Base-by-base conservation (phyloP, 2,329 filamentous ascomycete genomes). In the Teratosphaeria nubilosa region DNA sequence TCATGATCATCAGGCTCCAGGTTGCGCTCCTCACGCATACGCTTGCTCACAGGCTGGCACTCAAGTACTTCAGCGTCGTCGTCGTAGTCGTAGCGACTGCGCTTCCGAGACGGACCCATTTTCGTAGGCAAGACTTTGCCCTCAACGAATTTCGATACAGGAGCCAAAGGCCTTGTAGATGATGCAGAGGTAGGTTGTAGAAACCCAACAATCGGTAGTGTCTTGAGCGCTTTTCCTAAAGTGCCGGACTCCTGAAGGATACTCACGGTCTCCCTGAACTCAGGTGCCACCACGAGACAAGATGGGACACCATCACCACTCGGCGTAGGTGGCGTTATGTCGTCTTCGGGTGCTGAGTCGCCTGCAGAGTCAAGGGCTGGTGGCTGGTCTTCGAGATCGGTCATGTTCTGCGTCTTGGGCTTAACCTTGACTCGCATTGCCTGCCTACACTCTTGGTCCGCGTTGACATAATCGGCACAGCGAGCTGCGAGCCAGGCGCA, bases 101-200 rank as follows among this genome's bases (percentile, higher is more conserved):
- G 85, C 73, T 91, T 96, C 55, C 78, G 80, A 0, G 85, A 85
- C 9, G 87, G 87, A 1, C 82, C 82, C 48, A 82, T 80, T 3
- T 82, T 77, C 13, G 81, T 80, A 20, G 95, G 81, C 27, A 85
- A 82, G 72, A 97, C 85, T 64, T 89, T 88, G 9, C 89, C 88
- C 59, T 88, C 85, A 0, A 91, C 86, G 70, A 88, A 96, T 70
- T 91, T 96, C 67, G 89, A 96, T 2, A 96, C 80, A 1, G 90
- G 52, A 30, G 61, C 66, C 48, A 68, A 55, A 7, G 60, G 52
- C 31, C 54, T 22, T 22, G 41, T n/a, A 48, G 41, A 20, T 54
- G 51, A 51, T 58, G 52, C 52, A 31, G 24, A 14, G 16, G 22
- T 45, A 25, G 53, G 56, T 9, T 53, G 50, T 34, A 51, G 14